Evolutionary conservation across 2,329 filamentous ascomycete genomes (phyloP).

Genomic region (Curvularia sp.): DNA sequence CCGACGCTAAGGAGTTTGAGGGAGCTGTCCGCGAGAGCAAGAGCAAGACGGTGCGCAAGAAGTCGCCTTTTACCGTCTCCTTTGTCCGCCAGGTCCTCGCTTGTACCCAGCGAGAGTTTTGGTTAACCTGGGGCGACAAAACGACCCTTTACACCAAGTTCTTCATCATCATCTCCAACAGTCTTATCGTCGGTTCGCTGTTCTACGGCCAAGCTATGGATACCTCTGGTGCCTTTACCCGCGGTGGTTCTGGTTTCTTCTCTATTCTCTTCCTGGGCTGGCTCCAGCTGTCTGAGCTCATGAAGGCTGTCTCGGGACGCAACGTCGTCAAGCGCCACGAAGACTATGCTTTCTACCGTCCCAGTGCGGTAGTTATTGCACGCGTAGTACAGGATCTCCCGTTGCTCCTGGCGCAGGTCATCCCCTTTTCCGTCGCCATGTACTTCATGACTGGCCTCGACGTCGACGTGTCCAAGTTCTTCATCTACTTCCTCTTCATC

Average conservation of each 20-base stretch:
- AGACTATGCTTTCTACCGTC: constrained; percentile 73
- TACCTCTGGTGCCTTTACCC: constrained; percentile 67
- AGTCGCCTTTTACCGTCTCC: constrained; percentile 78
- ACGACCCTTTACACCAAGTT: constrained; percentile 75
- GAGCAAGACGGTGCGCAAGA: constrained; percentile 69
- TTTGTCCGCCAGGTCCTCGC: constrained; percentile 74
- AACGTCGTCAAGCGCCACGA: constrained; percentile 72
- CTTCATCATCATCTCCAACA: constrained; percentile 78
- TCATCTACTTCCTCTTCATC: constrained; percentile 69
- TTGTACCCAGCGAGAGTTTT: constrained; percentile 75
- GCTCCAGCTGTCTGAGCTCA: constrained; percentile 79
- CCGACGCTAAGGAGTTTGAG: constrained; percentile 70
- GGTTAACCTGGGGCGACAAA: constrained; percentile 78
- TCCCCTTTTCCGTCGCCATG: constrained; percentile 66
- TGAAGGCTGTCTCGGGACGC: constrained; percentile 76
- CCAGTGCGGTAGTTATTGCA: constrained; percentile 68
- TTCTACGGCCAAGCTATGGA: constrained; percentile 72
- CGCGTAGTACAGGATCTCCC: constrained; percentile 69
- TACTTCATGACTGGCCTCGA: constrained; percentile 71
- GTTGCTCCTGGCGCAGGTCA: constrained; percentile 63
- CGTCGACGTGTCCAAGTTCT: constrained; percentile 67
- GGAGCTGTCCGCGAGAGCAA: constrained; percentile 70
- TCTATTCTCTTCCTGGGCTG: constrained; percentile 70
- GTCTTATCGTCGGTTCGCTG: constrained; percentile 76
- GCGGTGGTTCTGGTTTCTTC: constrained; percentile 71